phyloP scores from a whole-genome alignment of 177 flowering plant genomes.

The Vitis hybrid region DNA sequence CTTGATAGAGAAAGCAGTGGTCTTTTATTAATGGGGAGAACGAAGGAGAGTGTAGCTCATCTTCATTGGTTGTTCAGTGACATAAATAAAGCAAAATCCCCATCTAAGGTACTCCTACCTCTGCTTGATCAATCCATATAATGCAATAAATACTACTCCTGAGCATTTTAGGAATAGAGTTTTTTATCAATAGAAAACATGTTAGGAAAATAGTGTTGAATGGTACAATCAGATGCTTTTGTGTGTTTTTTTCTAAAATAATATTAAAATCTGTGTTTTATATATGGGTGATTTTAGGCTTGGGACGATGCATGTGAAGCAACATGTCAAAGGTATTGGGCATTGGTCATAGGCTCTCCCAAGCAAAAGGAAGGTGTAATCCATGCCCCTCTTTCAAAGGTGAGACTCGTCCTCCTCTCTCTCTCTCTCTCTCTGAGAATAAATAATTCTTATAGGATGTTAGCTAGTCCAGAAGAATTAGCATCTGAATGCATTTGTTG shows the following conservation, averaged over 20 bases:
- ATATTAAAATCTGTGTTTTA: not conserved
- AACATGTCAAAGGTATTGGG: conserved; percentile 79
- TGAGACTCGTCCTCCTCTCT: conserved; percentile 14
- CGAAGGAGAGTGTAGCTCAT: conserved; percentile 55
- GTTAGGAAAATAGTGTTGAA: not conserved
- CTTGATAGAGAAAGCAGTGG: conserved; percentile 96
- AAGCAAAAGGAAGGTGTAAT: conserved; percentile 78
- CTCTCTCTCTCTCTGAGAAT: not conserved
- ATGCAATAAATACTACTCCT: not conserved
- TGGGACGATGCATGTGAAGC: conserved; percentile 75
- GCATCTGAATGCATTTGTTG: not conserved
- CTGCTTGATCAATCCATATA: not conserved
- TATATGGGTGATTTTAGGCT: conserved; percentile 34
- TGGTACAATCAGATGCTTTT: not conserved
- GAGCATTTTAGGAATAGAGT: not conserved
- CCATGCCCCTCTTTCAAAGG: conserved; percentile 85
- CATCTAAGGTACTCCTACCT: conserved; percentile 46
- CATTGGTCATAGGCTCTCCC: conserved; percentile 87
- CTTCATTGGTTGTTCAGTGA: conserved; percentile 76
- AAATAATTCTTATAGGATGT: not conserved
- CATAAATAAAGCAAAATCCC: conserved; percentile 37
- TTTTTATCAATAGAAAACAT: not conserved
- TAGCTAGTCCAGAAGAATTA: not conserved
- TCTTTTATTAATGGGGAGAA: conserved; percentile 78
- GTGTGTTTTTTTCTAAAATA: not conserved